Conservation (phyloP, 306 rosid genomes). For the Delonix regia region DNA sequence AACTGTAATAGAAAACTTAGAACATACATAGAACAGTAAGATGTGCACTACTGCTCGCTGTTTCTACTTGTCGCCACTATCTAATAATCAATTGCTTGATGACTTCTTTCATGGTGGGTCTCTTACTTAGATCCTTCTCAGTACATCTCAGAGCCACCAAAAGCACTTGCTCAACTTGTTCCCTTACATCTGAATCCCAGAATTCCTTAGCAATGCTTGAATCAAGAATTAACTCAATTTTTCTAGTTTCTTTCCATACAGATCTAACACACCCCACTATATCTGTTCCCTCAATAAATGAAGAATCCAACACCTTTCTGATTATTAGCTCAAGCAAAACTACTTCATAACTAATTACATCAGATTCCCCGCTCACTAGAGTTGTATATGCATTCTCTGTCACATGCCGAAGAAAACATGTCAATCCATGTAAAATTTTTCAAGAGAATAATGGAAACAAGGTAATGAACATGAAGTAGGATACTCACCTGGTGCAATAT, state of each 20-base stretch:
- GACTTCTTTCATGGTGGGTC: constrained; percentile 59
- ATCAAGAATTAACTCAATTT: constrained; percentile 45
- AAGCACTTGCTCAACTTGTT: constrained; percentile 44
- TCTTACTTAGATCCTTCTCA: constrained; percentile 1
- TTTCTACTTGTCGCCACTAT: not conserved
- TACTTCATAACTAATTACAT: not conserved
- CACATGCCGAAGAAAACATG: no score
- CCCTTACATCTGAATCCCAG: constrained; percentile 36
- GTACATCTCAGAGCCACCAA: constrained; percentile 33
- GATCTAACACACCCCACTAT: no score
- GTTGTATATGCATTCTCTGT: not conserved
- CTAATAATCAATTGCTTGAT: constrained; percentile 36
- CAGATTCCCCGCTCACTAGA: not conserved
- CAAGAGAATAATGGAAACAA: no score
- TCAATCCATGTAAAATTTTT: no score
- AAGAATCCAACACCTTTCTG: constrained; percentile 41
- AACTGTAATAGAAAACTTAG: no score
- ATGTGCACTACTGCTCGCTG: not conserved
- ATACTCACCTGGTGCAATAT: no score
- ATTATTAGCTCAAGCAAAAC: not conserved
- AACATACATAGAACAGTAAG: not conserved
- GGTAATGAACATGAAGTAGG: no score
- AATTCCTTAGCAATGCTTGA: constrained; percentile 47
- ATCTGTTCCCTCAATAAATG: constrained; percentile 43
- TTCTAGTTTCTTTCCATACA: constrained; percentile 34